Evolutionary conservation across 1,284 basidiomycete species (phyloP).

Genomic region (Termitomyces sp.): DNA sequence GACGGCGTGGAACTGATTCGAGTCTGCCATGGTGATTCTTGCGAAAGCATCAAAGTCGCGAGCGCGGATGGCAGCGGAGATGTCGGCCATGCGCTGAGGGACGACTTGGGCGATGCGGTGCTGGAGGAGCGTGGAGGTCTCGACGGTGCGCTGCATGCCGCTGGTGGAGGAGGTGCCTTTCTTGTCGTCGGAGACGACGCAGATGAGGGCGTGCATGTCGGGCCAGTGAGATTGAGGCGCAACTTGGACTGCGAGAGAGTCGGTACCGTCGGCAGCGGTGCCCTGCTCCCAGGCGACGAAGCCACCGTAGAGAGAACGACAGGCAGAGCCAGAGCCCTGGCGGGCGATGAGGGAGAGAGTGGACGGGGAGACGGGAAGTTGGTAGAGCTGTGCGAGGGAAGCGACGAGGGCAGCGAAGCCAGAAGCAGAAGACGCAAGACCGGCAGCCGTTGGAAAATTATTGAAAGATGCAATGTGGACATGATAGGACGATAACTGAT

Average conservation of each 20-base stretch:
- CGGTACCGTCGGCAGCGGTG: constrained; percentile 61
- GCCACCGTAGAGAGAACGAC: constrained; percentile 94
- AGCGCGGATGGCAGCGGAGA: constrained; percentile 74
- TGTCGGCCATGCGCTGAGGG: constrained; percentile 81
- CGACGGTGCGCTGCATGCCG: constrained; percentile 97
- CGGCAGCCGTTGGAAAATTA: constrained; percentile 99
- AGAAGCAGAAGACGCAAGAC: constrained; percentile 94
- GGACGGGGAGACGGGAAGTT: constrained; percentile 61
- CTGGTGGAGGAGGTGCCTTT: constrained; percentile 94
- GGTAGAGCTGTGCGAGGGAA: constrained; percentile 85
- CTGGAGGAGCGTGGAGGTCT: constrained; percentile 85
- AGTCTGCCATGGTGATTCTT: constrained; percentile 92
- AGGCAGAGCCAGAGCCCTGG: constrained; percentile 96
- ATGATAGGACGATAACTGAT: constrained; percentile 64
- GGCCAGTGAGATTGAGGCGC: constrained; percentile 90
- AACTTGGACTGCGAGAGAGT: constrained; percentile 87
- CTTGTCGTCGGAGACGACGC: constrained; percentile 94
- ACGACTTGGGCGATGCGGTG: constrained; percentile 88
- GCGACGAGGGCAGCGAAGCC: constrained; percentile 94
- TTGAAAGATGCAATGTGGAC: constrained; percentile 93
- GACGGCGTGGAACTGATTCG: constrained; percentile 98
- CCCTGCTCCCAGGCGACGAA: constrained; percentile 97
- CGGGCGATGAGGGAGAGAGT: constrained; percentile 91
- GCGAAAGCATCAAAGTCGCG: constrained; percentile 91
- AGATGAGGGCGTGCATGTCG: constrained; percentile 94